Evolutionary conservation across 371 early-diverging fungal species (phyloP), one percentile per base, ranked within the genome.

Genomic region (Circinella umbellata): DNA sequence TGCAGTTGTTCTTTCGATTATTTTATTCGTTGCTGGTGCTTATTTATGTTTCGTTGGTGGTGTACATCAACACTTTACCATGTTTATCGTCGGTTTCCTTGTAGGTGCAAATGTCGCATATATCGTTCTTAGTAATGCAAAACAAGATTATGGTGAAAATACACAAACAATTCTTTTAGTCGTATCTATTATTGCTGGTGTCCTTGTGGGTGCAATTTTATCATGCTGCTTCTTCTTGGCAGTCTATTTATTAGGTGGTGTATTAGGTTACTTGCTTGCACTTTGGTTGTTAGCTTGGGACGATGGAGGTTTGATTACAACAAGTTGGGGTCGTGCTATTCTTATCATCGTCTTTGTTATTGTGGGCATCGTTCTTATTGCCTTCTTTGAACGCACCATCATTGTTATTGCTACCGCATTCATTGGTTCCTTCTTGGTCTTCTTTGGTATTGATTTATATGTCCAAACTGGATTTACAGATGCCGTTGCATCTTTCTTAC

Each of bases 1-100:
- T 48, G 79, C 79, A 42, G 76, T 89, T 42, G 80, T 84, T 35
- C 79, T 86, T 20, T 84, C 83, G 72, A 81, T 89, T 34, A 70
- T 88, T 60, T 72, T 86, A 37, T 81, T 84, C 67, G 72, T 87
- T 63, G 80, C 84, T 37, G 86, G 87, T 68, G 75, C 62, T 27
- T 84, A 81, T 62, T 66, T 84, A 34, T 81, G 81, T 61, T 77
- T 84, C 61, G 69, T 75, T 48, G 84, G 84, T 69, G 84, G 84
- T 79, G 82, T 82, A 20, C 85, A 82, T 71, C 84, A 84, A 72
- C 81, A 80, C 65, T 82, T 87, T 68, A 89, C 88, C 48, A 82
- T 89, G 71, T 89, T 89, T 75, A 70, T 89, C 63, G 77, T 86
- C 60, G 89, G 89, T 11, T 88, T 89, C 73, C 87, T 82, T 57